phyloP scores from a whole-genome alignment of 2,329 filamentous ascomycete genomes.

The Pseudocercospora macadamiae region DNA sequence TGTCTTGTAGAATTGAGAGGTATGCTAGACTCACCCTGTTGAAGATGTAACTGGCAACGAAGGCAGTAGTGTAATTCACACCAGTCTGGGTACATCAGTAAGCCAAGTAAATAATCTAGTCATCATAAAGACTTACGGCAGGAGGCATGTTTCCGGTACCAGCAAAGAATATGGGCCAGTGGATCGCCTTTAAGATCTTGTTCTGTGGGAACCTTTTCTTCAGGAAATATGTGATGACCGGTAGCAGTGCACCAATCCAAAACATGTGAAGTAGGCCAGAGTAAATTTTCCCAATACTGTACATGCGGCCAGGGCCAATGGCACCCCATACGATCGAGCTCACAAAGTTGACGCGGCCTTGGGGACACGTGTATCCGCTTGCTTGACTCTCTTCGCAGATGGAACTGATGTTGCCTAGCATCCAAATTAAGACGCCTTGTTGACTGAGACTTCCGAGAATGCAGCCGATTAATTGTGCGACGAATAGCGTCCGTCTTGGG shows the following conservation, averaged over 20 bases:
- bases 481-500: constrained; percentile 4
- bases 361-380: constrained; percentile 6
- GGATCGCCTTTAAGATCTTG: not conserved
- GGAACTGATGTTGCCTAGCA: constrained; percentile 1
- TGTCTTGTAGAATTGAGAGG: too few relatives aligned
- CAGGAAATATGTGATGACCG: not conserved
- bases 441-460: not conserved
- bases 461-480: not conserved
- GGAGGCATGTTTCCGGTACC: constrained; percentile 6
- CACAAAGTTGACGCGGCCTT: not conserved
- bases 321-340: not conserved
- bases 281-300: constrained; percentile 4
- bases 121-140: not conserved
- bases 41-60: constrained; percentile 2
- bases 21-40: not conserved
- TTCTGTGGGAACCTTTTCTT: not conserved
- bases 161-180: constrained; percentile 5
- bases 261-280: constrained; percentile 5
- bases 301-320: constrained; percentile 6
- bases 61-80: constrained; percentile 3
- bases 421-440: constrained; percentile 6
- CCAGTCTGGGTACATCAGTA: not conserved
- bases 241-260: constrained; percentile 1
- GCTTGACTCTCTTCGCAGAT: not conserved
- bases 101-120: not conserved